These are phyloP conservation scores for Suhomyces anneliseae DNA, from an alignment of 1,139 yeast genomes.

Conservation along the genomic window DNA sequence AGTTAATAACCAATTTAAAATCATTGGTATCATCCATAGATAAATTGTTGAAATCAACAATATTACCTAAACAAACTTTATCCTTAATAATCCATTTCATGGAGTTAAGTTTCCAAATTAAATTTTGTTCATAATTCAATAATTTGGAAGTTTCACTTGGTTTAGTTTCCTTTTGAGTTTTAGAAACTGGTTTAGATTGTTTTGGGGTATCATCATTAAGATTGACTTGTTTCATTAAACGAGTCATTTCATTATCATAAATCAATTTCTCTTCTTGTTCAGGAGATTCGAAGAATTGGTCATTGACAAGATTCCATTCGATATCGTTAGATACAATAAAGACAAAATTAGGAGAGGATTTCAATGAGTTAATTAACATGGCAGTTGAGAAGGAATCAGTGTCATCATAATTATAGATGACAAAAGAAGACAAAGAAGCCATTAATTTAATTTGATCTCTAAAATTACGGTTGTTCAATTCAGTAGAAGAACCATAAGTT, in stretches of 20 bases:
- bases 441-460: slow-evolving; percentile 31
- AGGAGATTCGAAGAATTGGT: slow-evolving; percentile 4
- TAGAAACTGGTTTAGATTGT: not conserved
- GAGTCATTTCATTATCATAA: slow-evolving; percentile 6
- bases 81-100: slow-evolving; percentile 30
- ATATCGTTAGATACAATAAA: slow-evolving; percentile 13
- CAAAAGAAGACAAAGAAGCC: slow-evolving; percentile 35
- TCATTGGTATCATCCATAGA: slow-evolving; percentile 3
- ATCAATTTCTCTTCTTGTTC: slow-evolving; percentile 4
- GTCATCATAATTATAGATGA: slow-evolving; percentile 31
- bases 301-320: slow-evolving; percentile 9
- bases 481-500: slow-evolving; percentile 7
- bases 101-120: slow-evolving; percentile 37
- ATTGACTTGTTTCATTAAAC: slow-evolving; percentile 1
- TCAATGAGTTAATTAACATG: slow-evolving; percentile 13
- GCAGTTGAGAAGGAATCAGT: slow-evolving; percentile 17
- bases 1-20: slow-evolving; percentile 36
- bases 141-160: slow-evolving; percentile 19
- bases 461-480: slow-evolving; percentile 35
- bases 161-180: not conserved
- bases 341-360: slow-evolving; percentile 7
- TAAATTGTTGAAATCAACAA: slow-evolving; percentile 32
- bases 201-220: not conserved
- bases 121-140: slow-evolving; percentile 37
- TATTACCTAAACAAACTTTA: slow-evolving; percentile 34